Evolutionary conservation across 2,329 filamentous ascomycete species (phyloP), one percentile per base, ranked within the genome.

Genomic region (Amphichorda felina): DNA sequence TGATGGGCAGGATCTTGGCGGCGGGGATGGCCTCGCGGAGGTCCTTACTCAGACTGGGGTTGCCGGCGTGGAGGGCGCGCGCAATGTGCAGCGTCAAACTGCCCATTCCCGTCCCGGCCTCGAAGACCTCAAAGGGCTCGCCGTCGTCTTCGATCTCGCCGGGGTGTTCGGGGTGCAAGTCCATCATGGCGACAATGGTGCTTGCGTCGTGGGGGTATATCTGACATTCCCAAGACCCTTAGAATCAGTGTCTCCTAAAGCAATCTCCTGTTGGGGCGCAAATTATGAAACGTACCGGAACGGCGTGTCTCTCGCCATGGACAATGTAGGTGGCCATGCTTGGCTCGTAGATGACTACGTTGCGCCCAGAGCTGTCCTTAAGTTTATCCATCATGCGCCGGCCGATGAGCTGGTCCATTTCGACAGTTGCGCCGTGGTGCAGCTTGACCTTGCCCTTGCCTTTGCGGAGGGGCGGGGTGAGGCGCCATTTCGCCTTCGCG

Each of bases 71-170:
- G 31, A 91, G 73, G 3, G 82, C 82, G 35, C 82, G 72, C 21
- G 82, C 77, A 16, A 91, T 65, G 49, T 88, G 74, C 4, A 91
- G 57, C 1, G 83, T 89, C 39, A 91, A 57, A 24, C 79, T 78
- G 39, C 84, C 85, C 64, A 88, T 82, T n/a, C 84, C 85, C 4
- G 84, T 91, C 13, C 85, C 84, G 32, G 83, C 83, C 56, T 91
- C 85, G 35, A 91, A 76, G 30, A 91, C 82, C 50, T 89, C 81
- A 10, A 88, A 54, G 1, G 68, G 71, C 15, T 32, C 37, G 8
- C 33, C 31, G 10, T 58, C 53, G 5, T 56, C 51, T 11, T 47
- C 52, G 17, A 57, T 51, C 40, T 58, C 49, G 26, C 48, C 43
- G 21, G 59, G 46, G 47, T 59, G 53, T 3, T 61, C 50, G 21